Evolutionary conservation across 2,329 filamentous ascomycete species (phyloP).

Genomic region (Colletotrichum musae): DNA sequence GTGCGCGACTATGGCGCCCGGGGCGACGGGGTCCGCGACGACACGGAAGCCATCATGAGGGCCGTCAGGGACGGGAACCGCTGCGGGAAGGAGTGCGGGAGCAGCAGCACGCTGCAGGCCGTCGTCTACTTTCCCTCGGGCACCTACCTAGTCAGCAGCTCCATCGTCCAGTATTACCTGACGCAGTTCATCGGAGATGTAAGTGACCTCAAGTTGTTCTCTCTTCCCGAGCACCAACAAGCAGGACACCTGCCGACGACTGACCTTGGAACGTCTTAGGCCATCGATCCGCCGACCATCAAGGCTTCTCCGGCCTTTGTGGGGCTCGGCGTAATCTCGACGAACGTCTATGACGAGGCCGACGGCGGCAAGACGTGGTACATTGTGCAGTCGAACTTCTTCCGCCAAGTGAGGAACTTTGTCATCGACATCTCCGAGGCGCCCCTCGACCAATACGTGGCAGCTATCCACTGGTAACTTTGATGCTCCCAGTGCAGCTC

Average conservation of each 20-base stretch:
- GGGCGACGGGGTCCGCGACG: constrained; percentile 78
- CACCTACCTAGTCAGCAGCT: constrained; percentile 36
- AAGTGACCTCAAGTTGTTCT: not conserved
- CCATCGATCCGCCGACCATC: constrained; percentile 49
- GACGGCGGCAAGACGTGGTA: not conserved
- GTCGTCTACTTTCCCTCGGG: constrained; percentile 43
- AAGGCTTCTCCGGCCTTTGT: constrained; percentile 68
- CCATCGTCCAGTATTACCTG: constrained; percentile 31
- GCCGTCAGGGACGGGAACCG: constrained; percentile 46
- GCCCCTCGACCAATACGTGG: constrained; percentile 46
- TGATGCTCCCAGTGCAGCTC: not conserved
- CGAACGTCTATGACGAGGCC: constrained; percentile 46
- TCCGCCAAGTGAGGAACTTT: constrained; percentile 75
- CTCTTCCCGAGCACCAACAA: too few relatives aligned
- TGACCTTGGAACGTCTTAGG: constrained; percentile 5
- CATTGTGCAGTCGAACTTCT: constrained; percentile 64
- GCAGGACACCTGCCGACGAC: too few relatives aligned
- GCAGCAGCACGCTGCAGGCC: constrained; percentile 39
- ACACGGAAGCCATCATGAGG: constrained; percentile 58
- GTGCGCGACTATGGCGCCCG: constrained; percentile 59
- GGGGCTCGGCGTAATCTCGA: constrained; percentile 70
- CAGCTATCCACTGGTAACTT: constrained; percentile 61
- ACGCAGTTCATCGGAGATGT: constrained; percentile 35
- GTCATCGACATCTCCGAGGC: constrained; percentile 66
- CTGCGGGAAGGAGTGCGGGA: constrained; percentile 37